These are phyloP conservation scores for Ogataea dorogensis DNA, from an alignment of 805 yeast genomes.

Conservation along the genomic window DNA sequence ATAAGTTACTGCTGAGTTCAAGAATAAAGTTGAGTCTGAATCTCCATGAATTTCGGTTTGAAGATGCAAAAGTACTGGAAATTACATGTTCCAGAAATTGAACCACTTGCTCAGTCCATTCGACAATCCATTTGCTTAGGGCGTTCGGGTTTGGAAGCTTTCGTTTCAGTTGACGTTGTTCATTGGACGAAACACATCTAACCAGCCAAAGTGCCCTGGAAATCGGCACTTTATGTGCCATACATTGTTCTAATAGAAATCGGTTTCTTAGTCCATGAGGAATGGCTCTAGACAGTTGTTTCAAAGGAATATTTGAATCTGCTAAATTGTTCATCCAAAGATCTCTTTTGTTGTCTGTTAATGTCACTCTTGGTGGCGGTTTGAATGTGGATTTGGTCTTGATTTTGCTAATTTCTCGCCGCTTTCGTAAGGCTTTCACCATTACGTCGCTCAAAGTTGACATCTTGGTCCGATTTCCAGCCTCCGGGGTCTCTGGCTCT, in stretches of 20 bases:
- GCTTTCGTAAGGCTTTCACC: constrained; percentile 45
- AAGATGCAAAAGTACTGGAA: constrained; percentile 37
- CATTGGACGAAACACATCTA: constrained; percentile 81
- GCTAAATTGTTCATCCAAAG: constrained; percentile 84
- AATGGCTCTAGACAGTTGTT: constrained; percentile 67
- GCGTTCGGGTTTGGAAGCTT: constrained; percentile 35
- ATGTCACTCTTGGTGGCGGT: constrained; percentile 86
- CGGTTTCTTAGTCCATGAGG: constrained; percentile 89
- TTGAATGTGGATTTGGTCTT: constrained; percentile 55
- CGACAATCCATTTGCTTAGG: constrained; percentile 70
- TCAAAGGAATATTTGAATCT: constrained; percentile 60
- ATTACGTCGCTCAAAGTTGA: constrained; percentile 49
- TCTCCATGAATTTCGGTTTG: constrained; percentile 41
- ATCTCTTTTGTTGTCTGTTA: constrained; percentile 83
- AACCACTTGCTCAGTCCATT: constrained; percentile 86
- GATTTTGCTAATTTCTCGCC: constrained; percentile 46
- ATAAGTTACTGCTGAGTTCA: constrained; percentile 61
- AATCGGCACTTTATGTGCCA: constrained; percentile 65
- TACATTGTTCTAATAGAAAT: constrained; percentile 69
- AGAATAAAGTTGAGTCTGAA: constrained; percentile 57
- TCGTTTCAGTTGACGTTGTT: constrained; percentile 56
- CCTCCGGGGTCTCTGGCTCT: constrained; percentile 12
- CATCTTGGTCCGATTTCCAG: constrained; percentile 24
- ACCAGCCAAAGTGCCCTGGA: constrained; percentile 90
- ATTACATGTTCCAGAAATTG: constrained; percentile 55